phyloP scores from a whole-genome alignment of 2,329 filamentous ascomycete genomes.

The Botrytis galanthina region DNA sequence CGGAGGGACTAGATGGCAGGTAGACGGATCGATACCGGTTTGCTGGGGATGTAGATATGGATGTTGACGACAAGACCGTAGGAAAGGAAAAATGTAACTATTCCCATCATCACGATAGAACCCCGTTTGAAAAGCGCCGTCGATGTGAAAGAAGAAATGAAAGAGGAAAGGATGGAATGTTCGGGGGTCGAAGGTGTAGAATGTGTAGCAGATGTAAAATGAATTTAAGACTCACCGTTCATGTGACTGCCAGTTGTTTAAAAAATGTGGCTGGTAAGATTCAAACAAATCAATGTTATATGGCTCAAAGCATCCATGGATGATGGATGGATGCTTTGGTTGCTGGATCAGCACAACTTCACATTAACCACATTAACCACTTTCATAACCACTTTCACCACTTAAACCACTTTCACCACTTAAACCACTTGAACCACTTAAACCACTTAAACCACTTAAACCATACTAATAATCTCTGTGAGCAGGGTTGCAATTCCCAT shows the following conservation, averaged over 20 bases:
- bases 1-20: neutral
- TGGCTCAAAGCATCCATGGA: neutral
- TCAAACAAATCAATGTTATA: neutral
- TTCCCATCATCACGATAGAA: neutral
- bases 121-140: neutral
- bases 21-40: neutral
- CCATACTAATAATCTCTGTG: neutral
- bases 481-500: neutral
- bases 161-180: neutral
- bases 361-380: neutral
- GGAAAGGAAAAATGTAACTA: neutral
- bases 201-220: neutral
- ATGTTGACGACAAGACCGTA: neutral
- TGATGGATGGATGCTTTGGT: neutral
- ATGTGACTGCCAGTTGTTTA: slow-evolving; percentile 3
- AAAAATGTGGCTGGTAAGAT: slow-evolving; percentile 1
- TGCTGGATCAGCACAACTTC: neutral
- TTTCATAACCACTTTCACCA: too few species aligned
- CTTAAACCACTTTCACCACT: too few species aligned
- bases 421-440: too few species aligned
- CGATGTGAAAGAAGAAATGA: neutral
- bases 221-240: neutral
- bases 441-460: neutral
- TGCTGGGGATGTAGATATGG: neutral
- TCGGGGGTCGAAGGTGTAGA: neutral